Conservation (phyloP, 2,329 filamentous ascomycete genomes). For the Trichoderma sp. region DNA sequence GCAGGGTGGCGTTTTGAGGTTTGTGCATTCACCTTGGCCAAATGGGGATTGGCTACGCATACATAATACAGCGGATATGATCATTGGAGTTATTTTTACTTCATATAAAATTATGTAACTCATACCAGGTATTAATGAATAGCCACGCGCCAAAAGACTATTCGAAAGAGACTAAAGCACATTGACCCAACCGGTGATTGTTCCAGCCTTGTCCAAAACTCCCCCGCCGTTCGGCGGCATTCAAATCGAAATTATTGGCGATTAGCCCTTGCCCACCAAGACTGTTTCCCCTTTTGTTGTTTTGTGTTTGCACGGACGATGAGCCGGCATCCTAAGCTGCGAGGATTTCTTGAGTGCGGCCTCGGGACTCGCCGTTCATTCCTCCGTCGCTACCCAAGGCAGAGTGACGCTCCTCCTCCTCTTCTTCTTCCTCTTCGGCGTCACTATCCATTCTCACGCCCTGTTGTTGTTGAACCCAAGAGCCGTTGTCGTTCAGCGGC, state of each 20-base stretch:
- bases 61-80: background rate
- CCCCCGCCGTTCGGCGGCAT: conserved; percentile 26
- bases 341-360: conserved; percentile 53
- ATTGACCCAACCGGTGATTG: conserved; percentile 18
- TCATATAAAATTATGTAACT: conserved; percentile 3
- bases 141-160: conserved; percentile 30
- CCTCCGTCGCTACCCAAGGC: conserved; percentile 51
- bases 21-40: background rate
- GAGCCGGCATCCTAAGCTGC: conserved; percentile 21
- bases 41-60: background rate
- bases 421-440: conserved; percentile 57
- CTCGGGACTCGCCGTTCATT: conserved; percentile 55
- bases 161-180: conserved; percentile 26
- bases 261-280: conserved; percentile 17
- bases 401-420: conserved; percentile 51
- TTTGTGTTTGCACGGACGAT: background rate
- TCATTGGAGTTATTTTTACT: background rate
- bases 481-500: conserved; percentile 73
- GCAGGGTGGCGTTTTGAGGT: background rate
- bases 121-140: conserved; percentile 29
- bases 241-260: conserved; percentile 18
- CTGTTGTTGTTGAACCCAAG: conserved; percentile 74
- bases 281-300: conserved; percentile 13
- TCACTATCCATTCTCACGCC: conserved; percentile 62
- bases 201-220: conserved; percentile 25